Base-by-base conservation (phyloP, 106 monocot species). In the Allium sativum region DNA sequence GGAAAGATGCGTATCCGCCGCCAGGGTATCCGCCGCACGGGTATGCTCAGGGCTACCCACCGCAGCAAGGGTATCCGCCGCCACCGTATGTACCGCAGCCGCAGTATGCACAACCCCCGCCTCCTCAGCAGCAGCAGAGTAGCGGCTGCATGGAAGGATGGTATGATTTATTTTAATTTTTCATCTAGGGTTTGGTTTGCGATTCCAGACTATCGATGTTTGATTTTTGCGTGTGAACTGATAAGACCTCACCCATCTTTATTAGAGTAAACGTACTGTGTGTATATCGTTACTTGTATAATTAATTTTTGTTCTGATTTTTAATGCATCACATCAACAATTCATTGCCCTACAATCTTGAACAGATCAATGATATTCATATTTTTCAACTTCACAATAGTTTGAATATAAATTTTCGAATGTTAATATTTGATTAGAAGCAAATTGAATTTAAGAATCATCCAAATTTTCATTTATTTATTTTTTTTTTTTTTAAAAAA, bases 71-170 rank as follows among this genome's bases (percentile, higher is more conserved):
- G 0, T 56, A 64, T 41, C 56, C 45, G 22, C 78, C 68, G 42
- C 81, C 74, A 18, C 74, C 59, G 62, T 57, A 53, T 7, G 64
- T 18, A 0, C 48, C 56, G 40, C 56, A 21, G 22, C 78, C 82
- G 15, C 82, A 71, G 74, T 76, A 78, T 64, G 83, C 73, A 1
- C 62, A 45, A 18, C 46, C 44, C 3, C 45, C 62, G 40, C 84
- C 74, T 12, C 89, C 58, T 8, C 78, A 59, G 19, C 77, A 66
- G 50, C 73, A 68, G 69, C 72, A 73, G 69, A 69, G 55, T 59
- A 60, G 63, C 15, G 76, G 84, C 44, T 89, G 75, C 78, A 51
- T 76, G 52, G 73, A 84, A 43, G 89, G 84, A 78, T 89, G 83
- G 88, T 89, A 40, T 58, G 78, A 22, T 51, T 31, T 19, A 13